phyloP scores from a whole-genome alignment of 2,329 filamentous ascomycete species.

The Amauroascus verrucosus region DNA sequence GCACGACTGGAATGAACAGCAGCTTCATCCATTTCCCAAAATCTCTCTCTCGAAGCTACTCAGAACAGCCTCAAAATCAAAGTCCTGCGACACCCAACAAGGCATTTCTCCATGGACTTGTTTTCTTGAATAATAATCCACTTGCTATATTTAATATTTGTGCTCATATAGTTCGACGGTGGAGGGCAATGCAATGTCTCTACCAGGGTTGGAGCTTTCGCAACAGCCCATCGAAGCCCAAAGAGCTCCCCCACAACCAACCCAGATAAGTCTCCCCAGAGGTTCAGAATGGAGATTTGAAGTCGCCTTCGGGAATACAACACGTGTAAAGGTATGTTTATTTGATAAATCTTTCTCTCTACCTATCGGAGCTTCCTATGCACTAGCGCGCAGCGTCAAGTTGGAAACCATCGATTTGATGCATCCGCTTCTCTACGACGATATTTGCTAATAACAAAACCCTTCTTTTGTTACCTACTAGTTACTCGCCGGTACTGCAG shows the following conservation, averaged over 20 bases:
- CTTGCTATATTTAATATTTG: neutral
- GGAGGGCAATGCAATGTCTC: constrained; percentile 48
- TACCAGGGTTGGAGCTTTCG: constrained; percentile 62
- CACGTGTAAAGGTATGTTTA: constrained; percentile 43
- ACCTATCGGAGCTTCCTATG: too few species aligned
- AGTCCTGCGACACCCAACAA: neutral
- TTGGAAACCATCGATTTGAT: too few species aligned
- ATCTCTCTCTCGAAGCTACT: too few species aligned
- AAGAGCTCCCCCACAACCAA: constrained; percentile 30
- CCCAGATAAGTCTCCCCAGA: constrained; percentile 47
- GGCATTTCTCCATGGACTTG: neutral
- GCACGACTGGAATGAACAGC: too few species aligned
- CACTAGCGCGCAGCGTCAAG: neutral
- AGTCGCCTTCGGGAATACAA: constrained; percentile 47
- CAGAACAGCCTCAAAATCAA: too few species aligned
- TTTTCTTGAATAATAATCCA: neutral
- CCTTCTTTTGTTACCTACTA: constrained; percentile 28
- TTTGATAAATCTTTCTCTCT: neutral
- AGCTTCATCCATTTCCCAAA: too few species aligned
- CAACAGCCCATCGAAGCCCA: constrained; percentile 45
- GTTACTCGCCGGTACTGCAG: constrained; percentile 70
- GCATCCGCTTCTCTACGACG: neutral
- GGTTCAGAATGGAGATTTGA: constrained; percentile 73
- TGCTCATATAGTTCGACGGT: neutral
- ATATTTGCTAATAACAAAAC: neutral